Conservation (phyloP, 148 eudicot genomes). For the Nepenthes mirabilis region DNA sequence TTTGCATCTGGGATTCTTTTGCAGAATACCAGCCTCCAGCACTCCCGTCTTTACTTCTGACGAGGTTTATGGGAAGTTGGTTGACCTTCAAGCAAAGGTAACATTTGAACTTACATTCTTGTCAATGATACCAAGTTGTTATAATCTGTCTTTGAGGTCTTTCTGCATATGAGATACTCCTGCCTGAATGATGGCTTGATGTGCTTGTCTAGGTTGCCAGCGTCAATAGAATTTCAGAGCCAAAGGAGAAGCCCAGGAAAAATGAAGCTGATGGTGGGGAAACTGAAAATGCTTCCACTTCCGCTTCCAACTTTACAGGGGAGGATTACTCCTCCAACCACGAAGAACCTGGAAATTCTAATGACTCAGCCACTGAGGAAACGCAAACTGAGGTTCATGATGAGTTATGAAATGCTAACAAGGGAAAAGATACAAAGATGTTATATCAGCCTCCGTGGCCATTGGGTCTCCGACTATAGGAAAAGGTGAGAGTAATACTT, state of each 20-base stretch:
- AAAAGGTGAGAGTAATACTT: not conserved
- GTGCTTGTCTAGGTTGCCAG: constrained; percentile 37
- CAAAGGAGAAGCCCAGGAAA: constrained; percentile 75
- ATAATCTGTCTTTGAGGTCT: not conserved
- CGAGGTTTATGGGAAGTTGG: constrained; percentile 55
- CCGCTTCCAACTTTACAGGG: constrained; percentile 23
- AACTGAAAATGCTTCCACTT: constrained; percentile 15
- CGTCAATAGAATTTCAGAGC: constrained; percentile 72
- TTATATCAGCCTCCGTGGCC: not conserved
- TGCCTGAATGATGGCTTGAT: not conserved
- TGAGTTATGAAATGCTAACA: constrained; percentile 36
- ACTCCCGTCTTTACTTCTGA: constrained; percentile 67
- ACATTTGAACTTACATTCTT: not conserved
- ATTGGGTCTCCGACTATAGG: not conserved
- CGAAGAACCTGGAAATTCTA: constrained; percentile 20
- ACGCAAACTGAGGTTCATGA: constrained; percentile 38
- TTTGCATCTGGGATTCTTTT: constrained; percentile 1
- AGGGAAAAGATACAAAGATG: not conserved
- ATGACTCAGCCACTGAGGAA: constrained; percentile 17
- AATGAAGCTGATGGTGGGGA: constrained; percentile 32
- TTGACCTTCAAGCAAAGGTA: constrained; percentile 80
- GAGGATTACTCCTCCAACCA: constrained; percentile 29
- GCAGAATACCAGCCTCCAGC: constrained; percentile 48
- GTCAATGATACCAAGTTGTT: not conserved
- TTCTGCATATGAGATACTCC: not conserved